These are phyloP conservation scores for Musa itinerans DNA, from an alignment of 176 grass and related monocot species.

Conservation along the genomic window DNA sequence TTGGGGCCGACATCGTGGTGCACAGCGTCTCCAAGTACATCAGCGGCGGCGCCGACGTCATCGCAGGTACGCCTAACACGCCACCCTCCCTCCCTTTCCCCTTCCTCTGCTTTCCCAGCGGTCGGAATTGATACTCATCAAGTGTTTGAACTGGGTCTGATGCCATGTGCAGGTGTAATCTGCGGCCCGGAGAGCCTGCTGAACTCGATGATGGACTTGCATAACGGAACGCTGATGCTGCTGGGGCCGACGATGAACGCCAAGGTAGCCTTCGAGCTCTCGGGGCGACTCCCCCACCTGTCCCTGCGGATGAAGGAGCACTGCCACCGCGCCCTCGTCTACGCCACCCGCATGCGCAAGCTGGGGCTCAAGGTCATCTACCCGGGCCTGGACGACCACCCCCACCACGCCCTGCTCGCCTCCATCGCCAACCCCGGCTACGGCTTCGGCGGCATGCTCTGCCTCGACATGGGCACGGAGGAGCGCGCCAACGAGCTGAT, in stretches of 20 bases:
- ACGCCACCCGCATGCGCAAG: conserved; percentile 47
- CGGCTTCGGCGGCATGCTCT: conserved; percentile 83
- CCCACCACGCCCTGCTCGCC: conserved; percentile 55
- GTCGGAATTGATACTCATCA: not conserved
- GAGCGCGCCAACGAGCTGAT: conserved; percentile 83
- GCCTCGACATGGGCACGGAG: conserved; percentile 86
- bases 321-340: conserved; percentile 54
- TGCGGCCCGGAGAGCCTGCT: conserved; percentile 78
- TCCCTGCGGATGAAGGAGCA: conserved; percentile 86
- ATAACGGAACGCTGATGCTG: conserved; percentile 73
- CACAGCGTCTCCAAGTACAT: conserved; percentile 98
- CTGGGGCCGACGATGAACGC: conserved; percentile 93
- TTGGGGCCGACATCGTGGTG: conserved; percentile 80
- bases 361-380: conserved; percentile 66
- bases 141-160: no score
- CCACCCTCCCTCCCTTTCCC: no score
- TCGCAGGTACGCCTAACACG: conserved; percentile 47
- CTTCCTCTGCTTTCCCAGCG: not conserved
- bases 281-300: conserved; percentile 78
- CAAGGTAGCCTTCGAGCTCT: conserved; percentile 87
- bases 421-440: conserved; percentile 50
- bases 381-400: conserved; percentile 69
- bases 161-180: conserved; percentile 41
- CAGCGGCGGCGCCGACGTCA: conserved; percentile 81
- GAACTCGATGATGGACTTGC: conserved; percentile 90